Conservation (phyloP, 768 basidiomycete genomes). For the Pisolithus microcarpus region DNA sequence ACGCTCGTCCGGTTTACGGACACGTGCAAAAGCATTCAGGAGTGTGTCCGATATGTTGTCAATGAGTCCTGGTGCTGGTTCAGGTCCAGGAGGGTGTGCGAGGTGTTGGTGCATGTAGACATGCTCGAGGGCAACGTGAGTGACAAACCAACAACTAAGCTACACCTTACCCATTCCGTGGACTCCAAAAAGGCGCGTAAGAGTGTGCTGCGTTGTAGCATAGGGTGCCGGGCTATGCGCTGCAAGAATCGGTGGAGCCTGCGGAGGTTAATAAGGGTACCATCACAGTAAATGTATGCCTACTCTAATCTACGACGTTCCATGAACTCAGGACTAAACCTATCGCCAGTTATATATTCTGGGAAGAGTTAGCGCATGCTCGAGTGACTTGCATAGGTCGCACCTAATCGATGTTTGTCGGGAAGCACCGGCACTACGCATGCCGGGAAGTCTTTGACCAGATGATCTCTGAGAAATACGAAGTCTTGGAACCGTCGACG, state of each 20-base stretch:
- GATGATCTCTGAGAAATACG: conserved; percentile 83
- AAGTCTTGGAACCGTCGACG: conserved; percentile 96
- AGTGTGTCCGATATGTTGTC: conserved; percentile 96
- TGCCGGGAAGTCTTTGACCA: conserved; percentile 89
- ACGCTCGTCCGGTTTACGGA: conserved; percentile 94
- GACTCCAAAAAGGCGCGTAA: conserved; percentile 94
- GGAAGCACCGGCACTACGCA: conserved; percentile 97
- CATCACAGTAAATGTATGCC: conserved; percentile 23
- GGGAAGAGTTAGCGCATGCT: conserved; percentile 4
- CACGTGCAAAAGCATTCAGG: conserved; percentile 90
- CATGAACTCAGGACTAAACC: conserved; percentile 96
- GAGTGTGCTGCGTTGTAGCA: conserved; percentile 82
- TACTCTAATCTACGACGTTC: conserved; percentile 86
- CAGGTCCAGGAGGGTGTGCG: conserved; percentile 86
- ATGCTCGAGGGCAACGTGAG: conserved; percentile 44
- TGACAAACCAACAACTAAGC: not conserved
- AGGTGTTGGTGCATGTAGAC: conserved; percentile 96
- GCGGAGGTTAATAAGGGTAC: conserved; percentile 3
- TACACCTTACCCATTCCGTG: conserved; percentile 85
- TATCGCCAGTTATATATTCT: conserved; percentile 98
- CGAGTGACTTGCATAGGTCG: conserved; percentile 21
- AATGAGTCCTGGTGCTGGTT: conserved; percentile 70
- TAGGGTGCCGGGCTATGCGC: conserved; percentile 89
- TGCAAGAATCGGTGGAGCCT: conserved; percentile 92
- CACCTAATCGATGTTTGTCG: conserved; percentile 93